Conservation (phyloP, 768 basidiomycete species). For the Lactarius sanguifluus region DNA sequence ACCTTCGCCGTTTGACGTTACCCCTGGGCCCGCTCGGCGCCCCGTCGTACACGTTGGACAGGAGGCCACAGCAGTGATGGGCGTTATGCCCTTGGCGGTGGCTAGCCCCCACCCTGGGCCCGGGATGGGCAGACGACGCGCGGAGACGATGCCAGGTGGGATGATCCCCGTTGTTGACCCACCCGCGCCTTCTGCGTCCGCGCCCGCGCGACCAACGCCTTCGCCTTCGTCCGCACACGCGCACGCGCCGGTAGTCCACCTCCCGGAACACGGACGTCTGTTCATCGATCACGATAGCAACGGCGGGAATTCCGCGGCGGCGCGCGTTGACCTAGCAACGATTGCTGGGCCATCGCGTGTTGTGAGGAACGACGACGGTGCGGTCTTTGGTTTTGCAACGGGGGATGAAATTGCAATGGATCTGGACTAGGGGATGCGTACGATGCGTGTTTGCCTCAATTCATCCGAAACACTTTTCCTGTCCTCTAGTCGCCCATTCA, state of each 20-base stretch:
- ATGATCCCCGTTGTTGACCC: conserved; percentile 29
- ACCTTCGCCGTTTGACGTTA: conserved; percentile 25
- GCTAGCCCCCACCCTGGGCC: not conserved
- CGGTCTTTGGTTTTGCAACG: conserved; percentile 25
- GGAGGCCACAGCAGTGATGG: conserved; percentile 19
- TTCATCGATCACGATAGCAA: conserved; percentile 10
- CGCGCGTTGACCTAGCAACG: conserved; percentile 30
- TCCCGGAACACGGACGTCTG: conserved; percentile 22
- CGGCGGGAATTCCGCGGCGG: not conserved
- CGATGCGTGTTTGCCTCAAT: not conserved
- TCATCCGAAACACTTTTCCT: not conserved
- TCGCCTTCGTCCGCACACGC: not conserved
- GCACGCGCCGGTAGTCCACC: not conserved
- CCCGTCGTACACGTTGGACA: conserved; percentile 26
- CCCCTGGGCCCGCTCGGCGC: conserved; percentile 19
- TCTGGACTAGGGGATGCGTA: conserved; percentile 22
- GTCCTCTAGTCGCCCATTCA: not conserved
- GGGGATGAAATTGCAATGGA: conserved; percentile 30
- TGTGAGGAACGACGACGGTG: conserved; percentile 21
- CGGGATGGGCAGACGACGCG: conserved; percentile 27
- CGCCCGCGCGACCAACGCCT: not conserved
- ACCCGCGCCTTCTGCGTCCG: not conserved
- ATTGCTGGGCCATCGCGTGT: conserved; percentile 29
- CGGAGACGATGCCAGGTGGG: conserved; percentile 31
- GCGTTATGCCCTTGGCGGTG: not conserved